A percentile compares a stretch with the other conserved stretches of the same genome.
Evolutionary conservation across 805 yeast genomes (phyloP).

Genomic region (Yueomyces sinensis): DNA sequence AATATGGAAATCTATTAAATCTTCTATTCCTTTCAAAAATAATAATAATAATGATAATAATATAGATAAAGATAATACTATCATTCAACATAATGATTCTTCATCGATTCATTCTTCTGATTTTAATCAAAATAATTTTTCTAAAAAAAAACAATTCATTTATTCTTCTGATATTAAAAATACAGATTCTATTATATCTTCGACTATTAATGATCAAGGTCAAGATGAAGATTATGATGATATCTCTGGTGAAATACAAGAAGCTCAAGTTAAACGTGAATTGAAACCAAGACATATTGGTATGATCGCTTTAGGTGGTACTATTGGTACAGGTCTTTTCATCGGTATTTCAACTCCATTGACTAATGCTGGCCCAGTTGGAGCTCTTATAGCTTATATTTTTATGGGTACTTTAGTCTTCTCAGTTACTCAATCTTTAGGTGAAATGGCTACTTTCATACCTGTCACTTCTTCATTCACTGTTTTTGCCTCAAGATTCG

Average conservation of each 20-base stretch:
- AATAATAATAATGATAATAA: too few relatives aligned
- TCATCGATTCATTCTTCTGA: too few relatives aligned
- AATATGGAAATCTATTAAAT: too few relatives aligned
- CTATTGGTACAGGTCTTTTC: slow-evolving; percentile 69
- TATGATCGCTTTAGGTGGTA: slow-evolving; percentile 71
- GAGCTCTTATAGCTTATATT: slow-evolving; percentile 46
- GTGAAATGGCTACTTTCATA: slow-evolving; percentile 71
- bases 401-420: slow-evolving; percentile 56
- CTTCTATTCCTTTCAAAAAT: too few relatives aligned
- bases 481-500: slow-evolving; percentile 53
- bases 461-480: slow-evolving; percentile 58
- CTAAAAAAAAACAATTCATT: too few relatives aligned
- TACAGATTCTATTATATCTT: too few relatives aligned
- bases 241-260: slow-evolving; percentile 15
- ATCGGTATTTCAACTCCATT: slow-evolving; percentile 49
- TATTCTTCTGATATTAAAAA: too few relatives aligned
- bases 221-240: slow-evolving; percentile 1
- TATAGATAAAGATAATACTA: too few relatives aligned
- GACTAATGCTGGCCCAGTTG: slow-evolving; percentile 53
- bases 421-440: slow-evolving; percentile 56
- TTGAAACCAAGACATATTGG: slow-evolving; percentile 56
- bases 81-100: too few relatives aligned
- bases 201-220: too few relatives aligned
- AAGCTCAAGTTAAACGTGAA: slow-evolving; percentile 40
- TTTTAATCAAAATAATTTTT: too few relatives aligned